These are phyloP conservation scores for Mucor saturninus DNA, from an alignment of 371 early-diverging fungal species.

Conservation along the genomic window DNA sequence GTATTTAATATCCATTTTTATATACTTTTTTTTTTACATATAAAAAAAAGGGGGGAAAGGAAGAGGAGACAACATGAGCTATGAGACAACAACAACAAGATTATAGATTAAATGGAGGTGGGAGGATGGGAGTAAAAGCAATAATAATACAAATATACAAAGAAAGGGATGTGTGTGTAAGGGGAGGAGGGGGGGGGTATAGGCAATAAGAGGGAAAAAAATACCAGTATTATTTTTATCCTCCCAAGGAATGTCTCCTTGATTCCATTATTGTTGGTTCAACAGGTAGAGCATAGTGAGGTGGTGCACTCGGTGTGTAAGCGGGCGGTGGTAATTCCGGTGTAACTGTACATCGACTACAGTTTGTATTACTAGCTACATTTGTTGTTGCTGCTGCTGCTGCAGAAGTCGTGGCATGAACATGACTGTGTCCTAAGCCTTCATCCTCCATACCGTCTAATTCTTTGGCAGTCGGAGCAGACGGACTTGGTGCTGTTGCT, in stretches of 20 bases:
- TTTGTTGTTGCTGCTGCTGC: neutral
- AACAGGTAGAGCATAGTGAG: conserved; percentile 29
- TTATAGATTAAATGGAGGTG: neutral
- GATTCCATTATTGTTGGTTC: conserved; percentile 16
- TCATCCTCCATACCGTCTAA: conserved; percentile 30
- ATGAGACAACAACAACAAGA: neutral
- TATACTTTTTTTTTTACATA: neutral
- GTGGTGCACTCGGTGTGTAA: conserved; percentile 43
- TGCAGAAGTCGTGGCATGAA: conserved; percentile 1
- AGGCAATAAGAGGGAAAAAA: neutral
- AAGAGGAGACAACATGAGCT: neutral
- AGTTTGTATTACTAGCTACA: no score
- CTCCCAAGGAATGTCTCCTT: conserved; percentile 28
- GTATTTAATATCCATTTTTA: neutral
- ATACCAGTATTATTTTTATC: conserved; percentile 16
- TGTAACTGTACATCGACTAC: conserved; percentile 17
- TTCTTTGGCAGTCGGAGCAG: conserved; percentile 43
- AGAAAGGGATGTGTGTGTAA: neutral
- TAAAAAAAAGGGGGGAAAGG: neutral
- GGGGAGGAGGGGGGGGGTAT: conserved; percentile 2
- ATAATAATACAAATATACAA: conserved; percentile 1
- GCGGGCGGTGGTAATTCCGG: conserved; percentile 40
- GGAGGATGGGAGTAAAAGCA: neutral
- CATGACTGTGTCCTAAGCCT: conserved; percentile 2
- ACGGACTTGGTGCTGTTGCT: conserved; percentile 29